Base-by-base conservation (phyloP, 1,284 basidiomycete species). In the Papiliotrema laurentii region DNA sequence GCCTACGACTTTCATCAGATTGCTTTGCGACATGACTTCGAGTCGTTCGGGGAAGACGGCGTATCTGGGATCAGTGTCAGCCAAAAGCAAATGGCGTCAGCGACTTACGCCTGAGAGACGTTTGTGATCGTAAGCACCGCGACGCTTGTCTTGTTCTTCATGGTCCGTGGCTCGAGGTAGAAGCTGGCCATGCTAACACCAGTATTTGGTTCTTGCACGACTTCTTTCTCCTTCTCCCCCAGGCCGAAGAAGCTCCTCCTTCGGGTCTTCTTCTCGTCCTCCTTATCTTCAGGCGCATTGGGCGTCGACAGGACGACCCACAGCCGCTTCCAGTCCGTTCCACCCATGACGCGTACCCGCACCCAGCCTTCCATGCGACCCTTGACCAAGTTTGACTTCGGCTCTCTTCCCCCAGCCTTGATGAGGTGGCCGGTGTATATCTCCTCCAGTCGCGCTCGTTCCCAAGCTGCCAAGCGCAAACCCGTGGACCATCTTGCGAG, bases 401-500 rank as follows among this genome's bases (percentile, higher is more conserved):
- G 77, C 55, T 86, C 83, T 48, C 81, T 81, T 51, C 83, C 86
- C 38, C 54, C 59, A 1, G 88, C 86, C 43, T 89, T 81, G 56
- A 93, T 81, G 39, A 97, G 76, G 75, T 97, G 89, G 2, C 92
- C 93, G 0, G 94, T 97, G 72, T 98, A 98, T 51, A 98, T 91
- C 74, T 97, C 94, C 71, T 97, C 92, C 21, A 97, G 79, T 24
- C 93, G 83, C 1, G 89, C 87, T 61, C 96, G 91, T 73, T 98
- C 94, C 91, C 93, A 98, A 44, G 88, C 82, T 7, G 88, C 84
- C 6, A 98, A 80, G 16, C 96, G 85, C 33, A 98, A 80, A 5
- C 91, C 91, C 21, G 89, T 85, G 18, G 89, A 84, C 93, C 93
- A 97, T n/a, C 85, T 83, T 36, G 87, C 77, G 43, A 94, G 78